A percentile compares a stretch with the other conserved stretches of the same genome.
phyloP scores from a whole-genome alignment of 2,329 filamentous ascomycete species.

The Boeremia lycopersici region DNA sequence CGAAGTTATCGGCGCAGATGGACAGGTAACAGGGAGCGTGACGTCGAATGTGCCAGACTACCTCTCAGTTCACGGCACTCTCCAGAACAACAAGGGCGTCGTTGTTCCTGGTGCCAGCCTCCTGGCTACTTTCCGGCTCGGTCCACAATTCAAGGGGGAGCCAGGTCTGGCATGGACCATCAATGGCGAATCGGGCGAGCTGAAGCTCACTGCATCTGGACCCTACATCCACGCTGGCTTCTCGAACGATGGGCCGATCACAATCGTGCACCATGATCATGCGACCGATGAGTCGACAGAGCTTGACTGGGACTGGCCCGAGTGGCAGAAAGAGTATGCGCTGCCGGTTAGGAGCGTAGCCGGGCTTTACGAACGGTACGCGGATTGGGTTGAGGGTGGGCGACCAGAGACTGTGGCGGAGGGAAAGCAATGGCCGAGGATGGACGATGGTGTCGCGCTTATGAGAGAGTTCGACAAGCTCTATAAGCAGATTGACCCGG shows the following conservation, averaged over 20 bases:
- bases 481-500: slow-evolving; percentile 20
- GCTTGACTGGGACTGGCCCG: slow-evolving; percentile 51
- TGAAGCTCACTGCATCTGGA: slow-evolving; percentile 49
- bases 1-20: slow-evolving; percentile 11
- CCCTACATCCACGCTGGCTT: slow-evolving; percentile 44
- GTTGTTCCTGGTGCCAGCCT: slow-evolving; percentile 19
- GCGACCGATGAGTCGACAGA: slow-evolving; percentile 33
- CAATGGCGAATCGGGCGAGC: slow-evolving; percentile 25
- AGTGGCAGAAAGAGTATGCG: slow-evolving; percentile 38
- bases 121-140: slow-evolving; percentile 17
- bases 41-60: slow-evolving; percentile 55
- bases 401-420: slow-evolving; percentile 4
- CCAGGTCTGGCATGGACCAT: slow-evolving; percentile 23
- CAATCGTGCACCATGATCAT: slow-evolving; percentile 35
- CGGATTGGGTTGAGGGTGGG: slow-evolving; percentile 28
- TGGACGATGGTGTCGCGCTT: slow-evolving; percentile 54
- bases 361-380: slow-evolving; percentile 40
- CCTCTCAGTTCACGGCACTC: slow-evolving; percentile 47
- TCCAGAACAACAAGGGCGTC: slow-evolving; percentile 1
- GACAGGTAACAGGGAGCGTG: slow-evolving; percentile 2
- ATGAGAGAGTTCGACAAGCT: slow-evolving; percentile 50
- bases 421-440: slow-evolving; percentile 41
- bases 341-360: slow-evolving; percentile 31
- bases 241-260: slow-evolving; percentile 22
- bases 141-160: slow-evolving; percentile 22